Evolutionary conservation across 495 filamentous ascomycete species (phyloP), one percentile per base, ranked within the genome.

Genomic region (Talaromyces nanjingensis): DNA sequence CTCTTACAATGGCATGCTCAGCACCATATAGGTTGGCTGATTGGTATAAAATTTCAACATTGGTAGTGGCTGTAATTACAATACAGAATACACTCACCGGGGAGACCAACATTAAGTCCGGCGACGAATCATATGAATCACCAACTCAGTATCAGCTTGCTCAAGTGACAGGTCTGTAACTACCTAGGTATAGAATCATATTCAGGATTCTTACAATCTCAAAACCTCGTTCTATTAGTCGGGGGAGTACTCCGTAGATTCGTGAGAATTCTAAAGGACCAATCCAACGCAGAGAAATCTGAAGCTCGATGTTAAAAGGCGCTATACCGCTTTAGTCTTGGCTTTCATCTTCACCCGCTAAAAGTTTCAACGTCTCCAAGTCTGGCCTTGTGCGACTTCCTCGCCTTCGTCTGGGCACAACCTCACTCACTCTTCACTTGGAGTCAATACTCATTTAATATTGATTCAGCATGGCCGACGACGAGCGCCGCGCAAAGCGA

Each of bases 401-500:
- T 49, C 45, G 45, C 45, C 45, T 20, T 49, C 45, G 45, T 49
- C 45, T 7, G 8, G 18, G 18, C 18, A 49, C n/a, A 18, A 49
- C 18, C 18, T 49, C 18, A 49, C 18, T 20, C 6, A 20, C 7
- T 4, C 0, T 29, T 56, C 22, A 6, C 11, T 56, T 9, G 4
- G 6, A 49, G 6, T 49, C 45, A 20, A 3, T 20, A 20, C 16
- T 18, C 16, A 6, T 20, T 7, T 1, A 4, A 47, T 18, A 47
- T 4, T 1, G 7, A 18, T 6, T 2, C 9, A 47, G 3, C 42
- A 96, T 96, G 91, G 86, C 88, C 64, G 92, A 96, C 68, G 84
- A 91, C 52, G 89, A 91, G 67, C 83, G 86, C 71, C 88, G 89
- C 62, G 77, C 83, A 11, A 96, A 94, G 81, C 88, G 92, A 57